Percentiles rank a stretch among this genome's conserved stretches.
phyloP scores from a whole-genome alignment of 2,329 filamentous ascomycete species.

The Phaeosphaeriaceae sp. region DNA sequence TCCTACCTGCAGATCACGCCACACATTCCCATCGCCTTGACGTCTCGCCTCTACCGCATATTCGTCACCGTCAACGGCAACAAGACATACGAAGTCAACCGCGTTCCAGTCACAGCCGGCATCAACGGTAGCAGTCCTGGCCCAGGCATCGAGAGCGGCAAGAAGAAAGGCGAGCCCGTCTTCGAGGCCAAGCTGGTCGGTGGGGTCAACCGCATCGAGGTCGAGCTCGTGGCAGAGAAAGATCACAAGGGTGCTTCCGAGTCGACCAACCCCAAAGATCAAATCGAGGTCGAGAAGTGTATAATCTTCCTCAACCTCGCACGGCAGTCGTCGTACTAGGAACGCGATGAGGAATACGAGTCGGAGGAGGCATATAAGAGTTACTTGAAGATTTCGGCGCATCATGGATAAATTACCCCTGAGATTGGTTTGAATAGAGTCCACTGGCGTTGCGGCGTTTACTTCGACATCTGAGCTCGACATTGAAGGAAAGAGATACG shows the following conservation, averaged over 20 bases:
- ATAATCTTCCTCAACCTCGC: constrained; percentile 78
- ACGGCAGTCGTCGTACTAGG: constrained; percentile 41
- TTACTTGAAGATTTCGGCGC: constrained; percentile 1
- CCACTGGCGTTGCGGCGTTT: neutral
- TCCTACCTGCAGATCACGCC: constrained; percentile 76
- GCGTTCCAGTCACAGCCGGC: constrained; percentile 56
- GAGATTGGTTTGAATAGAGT: neutral
- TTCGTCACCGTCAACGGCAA: constrained; percentile 76
- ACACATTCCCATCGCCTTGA: constrained; percentile 68
- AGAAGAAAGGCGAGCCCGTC: constrained; percentile 66
- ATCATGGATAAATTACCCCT: neutral
- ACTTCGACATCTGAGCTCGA: too few species aligned
- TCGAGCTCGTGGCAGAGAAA: constrained; percentile 78
- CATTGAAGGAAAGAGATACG: neutral
- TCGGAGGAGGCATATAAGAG: neutral
- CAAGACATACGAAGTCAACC: constrained; percentile 66
- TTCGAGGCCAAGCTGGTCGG: constrained; percentile 77
- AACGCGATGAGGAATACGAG: neutral
- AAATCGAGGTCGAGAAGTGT: constrained; percentile 80
- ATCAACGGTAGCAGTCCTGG: constrained; percentile 38
- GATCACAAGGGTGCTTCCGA: constrained; percentile 52
- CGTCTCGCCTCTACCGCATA: constrained; percentile 76
- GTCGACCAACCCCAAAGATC: constrained; percentile 50
- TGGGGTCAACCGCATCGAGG: constrained; percentile 79
- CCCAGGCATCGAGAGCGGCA: constrained; percentile 38